Evolutionary conservation across 805 yeast species (phyloP), one percentile per base, ranked within the genome.

Genomic region (Grigorovia transvaalensis): DNA sequence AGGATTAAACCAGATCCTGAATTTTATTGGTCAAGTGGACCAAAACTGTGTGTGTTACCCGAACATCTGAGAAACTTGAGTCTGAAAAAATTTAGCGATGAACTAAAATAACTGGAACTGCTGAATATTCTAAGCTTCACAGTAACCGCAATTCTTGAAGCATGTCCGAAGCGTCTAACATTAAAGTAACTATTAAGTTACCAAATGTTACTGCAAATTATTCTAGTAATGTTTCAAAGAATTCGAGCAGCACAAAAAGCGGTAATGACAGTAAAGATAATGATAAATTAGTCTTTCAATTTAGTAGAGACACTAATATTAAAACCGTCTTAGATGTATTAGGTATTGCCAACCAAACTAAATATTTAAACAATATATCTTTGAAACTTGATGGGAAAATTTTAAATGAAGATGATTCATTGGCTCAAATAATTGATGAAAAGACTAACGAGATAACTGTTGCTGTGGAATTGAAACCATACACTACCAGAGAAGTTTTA

Each of bases 401-500:
- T 12, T 51, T 65, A 35, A 53, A 49, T 13, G 64, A 61, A 17
- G 59, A 54, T 33, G 51, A 46, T 19, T 11, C 45, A 29, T 43
- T 55, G 20, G 15, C 43, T 30, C 61, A 56, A 27, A 41, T 55
- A 2, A 45, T 63, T 2, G 47, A 52, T 23, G 63, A 61, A 4
- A 53, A 60, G 20, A 29, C 50, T 9, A 53, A 51, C 20, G 55
- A 55, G 15, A 46, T 53, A 5, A 50, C 60, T 12, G 47, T 64
- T 19, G 49, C 58, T 29, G 45, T 63, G 15, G 56, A 56, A 40
- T 52, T 59, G 44, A 62, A 56, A 46, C 65, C 68, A 11, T 68
- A 66, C 50, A 64, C 57, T 9, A 53, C 60, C 9, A 63, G 64
- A 50, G 66, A 64, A 19, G 65, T 61, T n/a, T 51, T 64, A 44